Conservation (phyloP, 1,284 basidiomycete genomes). For the Sporisorium iseilematis-ciliati region DNA sequence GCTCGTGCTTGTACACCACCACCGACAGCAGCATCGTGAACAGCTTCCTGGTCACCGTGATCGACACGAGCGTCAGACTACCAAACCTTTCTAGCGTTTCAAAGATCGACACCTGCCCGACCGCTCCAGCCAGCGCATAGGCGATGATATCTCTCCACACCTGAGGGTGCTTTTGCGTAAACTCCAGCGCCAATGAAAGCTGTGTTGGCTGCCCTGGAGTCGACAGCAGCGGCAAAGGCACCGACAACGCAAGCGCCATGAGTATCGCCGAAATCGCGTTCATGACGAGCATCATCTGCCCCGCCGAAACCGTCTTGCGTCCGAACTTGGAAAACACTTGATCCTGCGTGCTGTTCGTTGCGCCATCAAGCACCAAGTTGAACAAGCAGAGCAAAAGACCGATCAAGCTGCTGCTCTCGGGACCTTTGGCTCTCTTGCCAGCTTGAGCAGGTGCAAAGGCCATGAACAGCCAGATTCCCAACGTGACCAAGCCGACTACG, state of each 20-base stretch:
- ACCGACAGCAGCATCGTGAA: constrained; percentile 98
- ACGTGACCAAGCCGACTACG: constrained; percentile 77
- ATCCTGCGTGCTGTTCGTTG: constrained; percentile 97
- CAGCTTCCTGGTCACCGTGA: constrained; percentile 84
- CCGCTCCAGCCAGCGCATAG: constrained; percentile 89
- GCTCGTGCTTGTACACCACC: constrained; percentile 87
- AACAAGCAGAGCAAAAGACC: constrained; percentile 79
- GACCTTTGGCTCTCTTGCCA: constrained; percentile 71
- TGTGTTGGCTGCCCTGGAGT: constrained; percentile 35
- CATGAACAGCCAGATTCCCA: constrained; percentile 96
- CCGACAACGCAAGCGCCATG: constrained; percentile 70
- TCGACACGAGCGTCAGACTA: constrained; percentile 78
- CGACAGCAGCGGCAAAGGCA: constrained; percentile 73
- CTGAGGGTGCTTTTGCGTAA: constrained; percentile 83
- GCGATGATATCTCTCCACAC: constrained; percentile 82
- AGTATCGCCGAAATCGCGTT: constrained; percentile 76
- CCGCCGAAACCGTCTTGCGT: constrained; percentile 78
- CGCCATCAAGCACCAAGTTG: constrained; percentile 91
- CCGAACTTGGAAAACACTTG: constrained; percentile 84
- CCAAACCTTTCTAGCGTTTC: constrained; percentile 97
- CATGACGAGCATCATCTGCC: constrained; percentile 99
- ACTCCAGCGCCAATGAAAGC: constrained; percentile 69
- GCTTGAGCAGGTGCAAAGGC: constrained; percentile 71
- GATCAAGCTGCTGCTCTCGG: constrained; percentile 45
- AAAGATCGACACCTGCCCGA: constrained; percentile 97